Conservation (phyloP, 1,284 basidiomycete genomes). For the Anthracocystis setariae region DNA sequence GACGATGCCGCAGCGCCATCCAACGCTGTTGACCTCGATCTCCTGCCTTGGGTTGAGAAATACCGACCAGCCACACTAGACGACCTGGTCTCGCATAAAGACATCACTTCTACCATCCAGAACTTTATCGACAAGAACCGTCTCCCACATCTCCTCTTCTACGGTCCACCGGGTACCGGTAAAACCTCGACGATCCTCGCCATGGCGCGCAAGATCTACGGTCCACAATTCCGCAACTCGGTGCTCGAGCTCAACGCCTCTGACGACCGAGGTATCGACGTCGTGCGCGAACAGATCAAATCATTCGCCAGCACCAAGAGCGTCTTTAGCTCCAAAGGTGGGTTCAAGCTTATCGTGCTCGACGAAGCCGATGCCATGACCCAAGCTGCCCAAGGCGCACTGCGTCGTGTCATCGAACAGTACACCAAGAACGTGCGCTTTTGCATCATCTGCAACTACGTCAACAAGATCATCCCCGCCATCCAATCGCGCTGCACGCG, state of each 20-base stretch:
- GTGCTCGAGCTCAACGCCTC: conserved; percentile 98
- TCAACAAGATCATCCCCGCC: conserved; percentile 98
- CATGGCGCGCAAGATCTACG: conserved; percentile 92
- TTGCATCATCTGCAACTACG: conserved; percentile 99
- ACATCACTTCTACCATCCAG: conserved; percentile 63
- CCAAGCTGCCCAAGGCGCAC: conserved; percentile 90
- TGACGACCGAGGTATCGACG: conserved; percentile 97
- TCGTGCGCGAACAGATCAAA: conserved; percentile 98
- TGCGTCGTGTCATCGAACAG: conserved; percentile 81
- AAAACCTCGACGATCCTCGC: conserved; percentile 99
- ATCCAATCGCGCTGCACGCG: conserved; percentile 98
- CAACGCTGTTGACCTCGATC: conserved; percentile 25
- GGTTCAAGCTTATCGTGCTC: conserved; percentile 94
- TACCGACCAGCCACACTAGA: conserved; percentile 64
- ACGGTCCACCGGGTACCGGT: conserved; percentile 95
- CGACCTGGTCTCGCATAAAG: conserved; percentile 65
- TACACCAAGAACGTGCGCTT: conserved; percentile 99
- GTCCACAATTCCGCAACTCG: conserved; percentile 81
- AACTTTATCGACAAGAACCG: conserved; percentile 95
- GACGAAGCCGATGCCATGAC: conserved; percentile 99
- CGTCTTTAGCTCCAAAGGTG: conserved; percentile 71
- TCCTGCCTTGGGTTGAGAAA: conserved; percentile 65
- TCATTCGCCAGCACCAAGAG: conserved; percentile 96
- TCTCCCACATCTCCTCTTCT: conserved; percentile 93
- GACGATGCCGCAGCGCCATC: conserved; percentile 18